Evolutionary conservation across 1,284 basidiomycete species (phyloP).

Genomic region (Austropuccinia psidii): DNA sequence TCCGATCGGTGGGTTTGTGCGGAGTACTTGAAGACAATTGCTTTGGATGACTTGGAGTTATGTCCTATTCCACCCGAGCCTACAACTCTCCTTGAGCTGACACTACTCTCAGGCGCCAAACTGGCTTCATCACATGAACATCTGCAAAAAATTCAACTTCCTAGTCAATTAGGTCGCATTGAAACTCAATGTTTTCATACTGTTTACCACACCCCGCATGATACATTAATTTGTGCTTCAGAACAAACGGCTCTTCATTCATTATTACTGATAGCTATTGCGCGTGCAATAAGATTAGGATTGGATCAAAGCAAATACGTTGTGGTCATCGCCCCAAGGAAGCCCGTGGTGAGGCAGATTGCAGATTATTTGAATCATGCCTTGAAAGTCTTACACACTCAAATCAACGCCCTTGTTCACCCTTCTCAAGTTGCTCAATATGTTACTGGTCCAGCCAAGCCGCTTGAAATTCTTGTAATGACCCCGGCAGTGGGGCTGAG

Average conservation of each 20-base stretch:
- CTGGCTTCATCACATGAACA: constrained; percentile 50
- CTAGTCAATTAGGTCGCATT: constrained; percentile 12
- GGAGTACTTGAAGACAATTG: constrained; percentile 63
- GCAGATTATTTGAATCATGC: neutral
- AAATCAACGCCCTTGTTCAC: constrained; percentile 22
- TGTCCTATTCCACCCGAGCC: constrained; percentile 61
- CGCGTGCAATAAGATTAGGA: constrained; percentile 15
- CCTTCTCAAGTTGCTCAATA: constrained; percentile 1
- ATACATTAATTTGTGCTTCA: constrained; percentile 25
- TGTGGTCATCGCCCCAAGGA: constrained; percentile 21
- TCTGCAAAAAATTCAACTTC: neutral
- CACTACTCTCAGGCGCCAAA: constrained; percentile 61
- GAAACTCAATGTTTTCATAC: constrained; percentile 36
- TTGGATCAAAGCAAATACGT: neutral
- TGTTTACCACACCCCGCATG: constrained; percentile 22
- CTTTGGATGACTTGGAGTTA: constrained; percentile 67
- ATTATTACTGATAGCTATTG: constrained; percentile 5
- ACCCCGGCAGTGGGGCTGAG: constrained; percentile 47
- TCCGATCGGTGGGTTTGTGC: constrained; percentile 94
- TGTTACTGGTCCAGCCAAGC: constrained; percentile 39
- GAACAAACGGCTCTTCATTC: neutral
- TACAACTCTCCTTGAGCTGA: constrained; percentile 67
- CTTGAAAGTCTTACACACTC: neutral
- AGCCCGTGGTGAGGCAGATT: constrained; percentile 17
- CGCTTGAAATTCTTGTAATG: constrained; percentile 42